phyloP scores from a whole-genome alignment of 1,284 basidiomycete species.

The Fomitopsis pinicola region DNA sequence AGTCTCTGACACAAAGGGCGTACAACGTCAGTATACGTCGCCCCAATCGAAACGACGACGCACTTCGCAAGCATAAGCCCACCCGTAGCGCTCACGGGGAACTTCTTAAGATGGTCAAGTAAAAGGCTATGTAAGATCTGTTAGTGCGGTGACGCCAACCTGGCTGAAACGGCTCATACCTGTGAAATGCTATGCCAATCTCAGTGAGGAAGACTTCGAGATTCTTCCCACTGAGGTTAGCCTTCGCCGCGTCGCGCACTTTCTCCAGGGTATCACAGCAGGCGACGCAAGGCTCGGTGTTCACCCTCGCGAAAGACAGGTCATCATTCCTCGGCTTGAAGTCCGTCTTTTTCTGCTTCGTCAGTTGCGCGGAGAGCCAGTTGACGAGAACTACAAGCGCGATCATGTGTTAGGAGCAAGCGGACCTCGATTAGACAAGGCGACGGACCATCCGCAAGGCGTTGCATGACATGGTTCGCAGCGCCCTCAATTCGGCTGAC shows the following conservation, averaged over 20 bases:
- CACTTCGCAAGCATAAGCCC: slow-evolving; percentile 98
- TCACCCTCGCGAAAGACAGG: slow-evolving; percentile 88
- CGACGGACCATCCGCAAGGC: slow-evolving; percentile 72
- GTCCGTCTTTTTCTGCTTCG: slow-evolving; percentile 94
- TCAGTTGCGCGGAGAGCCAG: slow-evolving; percentile 72
- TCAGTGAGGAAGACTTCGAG: slow-evolving; percentile 90
- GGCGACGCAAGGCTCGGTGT: slow-evolving; percentile 91
- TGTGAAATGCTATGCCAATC: slow-evolving; percentile 92
- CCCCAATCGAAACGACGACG: slow-evolving; percentile 23
- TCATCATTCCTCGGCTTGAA: slow-evolving; percentile 98
- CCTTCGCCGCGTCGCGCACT: slow-evolving; percentile 70
- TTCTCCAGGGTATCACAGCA: slow-evolving; percentile 86
- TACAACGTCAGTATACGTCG: background rate
- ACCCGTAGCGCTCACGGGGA: slow-evolving; percentile 94
- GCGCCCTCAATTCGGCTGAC: slow-evolving; percentile 86
- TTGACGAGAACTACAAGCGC: slow-evolving; percentile 51
- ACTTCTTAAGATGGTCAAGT: slow-evolving; percentile 94
- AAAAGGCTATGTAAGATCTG: slow-evolving; percentile 56
- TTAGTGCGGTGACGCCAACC: background rate
- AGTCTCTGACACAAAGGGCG: slow-evolving; percentile 56
- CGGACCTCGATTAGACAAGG: background rate
- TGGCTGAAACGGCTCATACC: slow-evolving; percentile 39
- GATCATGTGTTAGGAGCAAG: background rate
- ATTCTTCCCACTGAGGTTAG: slow-evolving; percentile 88
- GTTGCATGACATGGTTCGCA: slow-evolving; percentile 82